Percentiles rank a stretch among this genome's conserved stretches.
phyloP scores from a whole-genome alignment of 208 protist species.

The Tetramitus jugosus region DNA sequence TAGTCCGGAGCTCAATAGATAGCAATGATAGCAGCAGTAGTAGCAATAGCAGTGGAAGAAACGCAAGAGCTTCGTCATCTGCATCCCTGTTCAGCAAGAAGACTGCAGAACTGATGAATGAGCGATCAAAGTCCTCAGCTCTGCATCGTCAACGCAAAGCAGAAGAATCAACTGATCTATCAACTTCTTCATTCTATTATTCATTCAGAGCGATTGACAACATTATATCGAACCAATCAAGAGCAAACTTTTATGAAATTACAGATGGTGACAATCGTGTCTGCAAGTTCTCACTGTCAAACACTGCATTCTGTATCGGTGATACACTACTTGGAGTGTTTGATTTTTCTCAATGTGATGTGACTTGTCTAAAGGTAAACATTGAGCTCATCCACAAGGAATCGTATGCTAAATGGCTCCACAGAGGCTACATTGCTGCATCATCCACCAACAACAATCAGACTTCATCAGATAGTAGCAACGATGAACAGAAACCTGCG shows the following conservation, averaged over 20 bases:
- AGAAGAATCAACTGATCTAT: too few relatives aligned
- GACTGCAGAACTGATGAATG: too few relatives aligned
- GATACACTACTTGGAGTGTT: constrained; percentile 10
- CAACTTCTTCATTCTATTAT: constrained; percentile 14
- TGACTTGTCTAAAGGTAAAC: background rate
- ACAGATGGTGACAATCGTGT: background rate
- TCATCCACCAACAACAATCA: too few relatives aligned
- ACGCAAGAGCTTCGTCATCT: too few relatives aligned
- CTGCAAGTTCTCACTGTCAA: constrained; percentile 2
- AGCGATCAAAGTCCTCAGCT: too few relatives aligned
- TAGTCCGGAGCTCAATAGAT: background rate
- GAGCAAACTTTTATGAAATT: constrained; percentile 10
- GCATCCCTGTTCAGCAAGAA: too few relatives aligned
- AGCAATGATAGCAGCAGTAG: background rate
- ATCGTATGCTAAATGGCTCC: too few relatives aligned
- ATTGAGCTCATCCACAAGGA: background rate
- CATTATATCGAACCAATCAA: too few relatives aligned
- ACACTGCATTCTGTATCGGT: background rate
- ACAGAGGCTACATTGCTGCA: too few relatives aligned
- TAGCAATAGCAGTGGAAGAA: too few relatives aligned
- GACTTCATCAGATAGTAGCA: background rate
- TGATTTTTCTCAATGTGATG: background rate
- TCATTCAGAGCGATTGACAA: constrained; percentile 1
- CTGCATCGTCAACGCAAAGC: too few relatives aligned
- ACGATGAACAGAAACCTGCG: background rate